Base-by-base conservation (phyloP, 75 land plant genomes). In the Pinus taeda region DNA sequence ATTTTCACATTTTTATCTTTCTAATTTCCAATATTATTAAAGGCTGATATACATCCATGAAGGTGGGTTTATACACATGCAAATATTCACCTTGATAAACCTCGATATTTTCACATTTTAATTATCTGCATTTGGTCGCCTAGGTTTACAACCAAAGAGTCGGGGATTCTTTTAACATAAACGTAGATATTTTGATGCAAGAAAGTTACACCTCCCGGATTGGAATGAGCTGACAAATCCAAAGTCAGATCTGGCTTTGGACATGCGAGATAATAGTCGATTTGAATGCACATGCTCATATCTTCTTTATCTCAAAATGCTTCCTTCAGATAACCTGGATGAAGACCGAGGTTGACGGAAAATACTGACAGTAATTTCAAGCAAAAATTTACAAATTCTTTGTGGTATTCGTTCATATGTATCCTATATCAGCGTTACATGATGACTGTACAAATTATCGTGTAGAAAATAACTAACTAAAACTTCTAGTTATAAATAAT, bases 231-330 rank as follows among this genome's bases (percentile, higher is more conserved):
- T 26, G 77, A 67, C 57, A 84, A 26, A 15, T 83, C 86, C 36
- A 84, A 61, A 21, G 86, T 78, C 14, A 77, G 74, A 22, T 83
- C 60, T 13, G 86, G 86, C 60, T n/a, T n/a, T n/a, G n/a, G n/a
- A n/a, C n/a, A n/a, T n/a, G n/a, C n/a, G n/a, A n/a, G n/a, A n/a
- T 84, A 84, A 74, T 82, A 81, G 29, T 84, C 81, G 62, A 84
- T 82, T 55, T 83, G 74, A 39, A 39, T 3, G 67, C 70, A 21
- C 57, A 59, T 74, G 74, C 62, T 21, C 45, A 37, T 49, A 73
- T 80, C 61, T 36, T 18, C 76, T 4, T 39, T 4, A 4, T 4
- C 42, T 33, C 84, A 56, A 63, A 78, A 62, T 37, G 66, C 56
- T 45, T 71, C 22, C 65, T 73, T 75, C 72, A 84, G 77, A 42